Conservation (phyloP, 352 stramenopile species). For the Aphanomyces invadans region DNA sequence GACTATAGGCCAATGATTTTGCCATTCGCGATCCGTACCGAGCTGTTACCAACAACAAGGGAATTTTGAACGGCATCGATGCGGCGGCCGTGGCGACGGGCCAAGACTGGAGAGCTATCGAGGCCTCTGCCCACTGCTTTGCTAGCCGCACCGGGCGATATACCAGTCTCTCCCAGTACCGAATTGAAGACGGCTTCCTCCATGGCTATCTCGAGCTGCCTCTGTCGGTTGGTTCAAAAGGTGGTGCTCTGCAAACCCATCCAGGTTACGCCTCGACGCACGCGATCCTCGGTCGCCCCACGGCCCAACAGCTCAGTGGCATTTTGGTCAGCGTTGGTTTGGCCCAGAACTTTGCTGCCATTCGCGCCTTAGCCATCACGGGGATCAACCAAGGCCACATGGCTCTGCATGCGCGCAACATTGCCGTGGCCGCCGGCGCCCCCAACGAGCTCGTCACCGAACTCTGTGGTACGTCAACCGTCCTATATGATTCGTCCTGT, state of each 20-base stretch:
- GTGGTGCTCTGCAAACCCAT: conserved; percentile 72
- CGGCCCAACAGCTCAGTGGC: conserved; percentile 46
- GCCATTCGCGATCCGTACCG: conserved; percentile 72
- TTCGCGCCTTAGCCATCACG: conserved; percentile 77
- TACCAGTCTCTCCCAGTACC: conserved; percentile 70
- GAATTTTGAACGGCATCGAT: conserved; percentile 85
- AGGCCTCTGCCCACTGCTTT: conserved; percentile 75
- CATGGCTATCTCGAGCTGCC: conserved; percentile 69
- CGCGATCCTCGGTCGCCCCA: conserved; percentile 65
- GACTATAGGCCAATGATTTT: conserved; percentile 61
- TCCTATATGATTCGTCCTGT: too few species aligned
- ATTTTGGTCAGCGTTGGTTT: conserved; percentile 77
- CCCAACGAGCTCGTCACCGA: conserved; percentile 75
- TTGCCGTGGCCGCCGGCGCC: conserved; percentile 68
- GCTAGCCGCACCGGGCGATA: conserved; percentile 72
- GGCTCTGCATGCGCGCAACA: conserved; percentile 79
- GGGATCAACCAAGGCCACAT: conserved; percentile 85
- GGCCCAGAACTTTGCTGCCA: conserved; percentile 80
- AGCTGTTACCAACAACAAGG: conserved; percentile 86
- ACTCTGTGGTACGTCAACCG: conserved; percentile 38
- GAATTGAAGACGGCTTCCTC: conserved; percentile 46
- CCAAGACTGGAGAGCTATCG: conserved; percentile 81
- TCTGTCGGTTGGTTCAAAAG: conserved; percentile 74
- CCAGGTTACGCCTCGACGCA: conserved; percentile 69
- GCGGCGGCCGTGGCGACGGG: conserved; percentile 70